phyloP scores from a whole-genome alignment of 345 rosid genomes.

The Eucalyptus sp. region DNA sequence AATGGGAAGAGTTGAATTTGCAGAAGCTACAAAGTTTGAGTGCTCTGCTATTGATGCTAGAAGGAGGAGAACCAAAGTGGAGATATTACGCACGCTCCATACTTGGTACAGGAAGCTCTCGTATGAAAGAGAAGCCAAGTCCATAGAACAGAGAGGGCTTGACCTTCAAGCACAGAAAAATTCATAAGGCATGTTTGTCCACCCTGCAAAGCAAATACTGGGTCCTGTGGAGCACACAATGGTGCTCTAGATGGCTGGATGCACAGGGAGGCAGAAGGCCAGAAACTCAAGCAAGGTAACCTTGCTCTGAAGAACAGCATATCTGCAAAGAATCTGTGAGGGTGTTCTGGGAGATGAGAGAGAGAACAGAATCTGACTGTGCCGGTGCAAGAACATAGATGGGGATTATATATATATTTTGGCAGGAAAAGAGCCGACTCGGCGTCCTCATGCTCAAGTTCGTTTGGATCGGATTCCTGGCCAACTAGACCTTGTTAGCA shows the following conservation, averaged over 20 bases:
- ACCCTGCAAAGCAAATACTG: slow-evolving; percentile 22
- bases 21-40: not conserved
- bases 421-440: slow-evolving; percentile 45
- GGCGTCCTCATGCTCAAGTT: slow-evolving; percentile 58
- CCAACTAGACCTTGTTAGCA: slow-evolving; percentile 81
- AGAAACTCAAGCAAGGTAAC: slow-evolving; percentile 57
- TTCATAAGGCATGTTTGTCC: slow-evolving; percentile 36
- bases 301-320: slow-evolving; percentile 61
- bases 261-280: slow-evolving; percentile 53
- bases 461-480: slow-evolving; percentile 41
- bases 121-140: slow-evolving; percentile 62
- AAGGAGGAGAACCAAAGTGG: slow-evolving; percentile 37
- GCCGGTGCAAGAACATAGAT: slow-evolving; percentile 6
- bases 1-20: not conserved
- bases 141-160: slow-evolving; percentile 23
- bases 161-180: slow-evolving; percentile 42
- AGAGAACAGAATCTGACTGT: slow-evolving; percentile 26
- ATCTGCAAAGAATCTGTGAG: slow-evolving; percentile 28
- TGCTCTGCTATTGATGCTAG: not conserved
- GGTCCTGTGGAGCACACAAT: slow-evolving; percentile 56
- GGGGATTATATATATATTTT: slow-evolving; percentile 24
- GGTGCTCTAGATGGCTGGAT: slow-evolving; percentile 34
- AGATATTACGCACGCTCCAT: slow-evolving; percentile 58
- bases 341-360: slow-evolving; percentile 48
- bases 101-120: slow-evolving; percentile 47